A percentile compares a stretch with the other conserved stretches of the same genome.
Evolutionary conservation across 139 green algal genomes (phyloP).

Genomic region (Chlamydomonas sp.): DNA sequence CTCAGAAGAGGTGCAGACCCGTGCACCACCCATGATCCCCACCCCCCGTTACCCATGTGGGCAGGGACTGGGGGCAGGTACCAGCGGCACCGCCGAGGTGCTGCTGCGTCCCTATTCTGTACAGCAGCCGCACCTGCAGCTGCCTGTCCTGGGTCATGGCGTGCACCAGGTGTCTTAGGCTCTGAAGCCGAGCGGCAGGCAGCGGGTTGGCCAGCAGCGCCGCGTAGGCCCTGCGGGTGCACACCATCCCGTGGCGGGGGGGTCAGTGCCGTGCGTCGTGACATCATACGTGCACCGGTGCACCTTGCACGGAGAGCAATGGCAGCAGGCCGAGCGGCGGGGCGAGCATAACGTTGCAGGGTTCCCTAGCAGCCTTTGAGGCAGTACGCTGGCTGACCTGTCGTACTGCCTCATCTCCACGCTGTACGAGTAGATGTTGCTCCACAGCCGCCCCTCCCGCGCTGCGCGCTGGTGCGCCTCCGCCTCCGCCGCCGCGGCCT

Average conservation of each 20-base stretch:
- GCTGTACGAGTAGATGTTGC: constrained; percentile 55
- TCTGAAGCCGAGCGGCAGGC: constrained; percentile 47
- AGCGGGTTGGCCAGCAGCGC: constrained; percentile 61
- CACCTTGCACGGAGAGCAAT: neutral
- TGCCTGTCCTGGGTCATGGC: constrained; percentile 35
- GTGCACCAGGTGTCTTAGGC: constrained; percentile 55
- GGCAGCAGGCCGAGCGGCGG: neutral
- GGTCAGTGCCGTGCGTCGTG: neutral
- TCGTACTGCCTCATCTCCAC: constrained; percentile 43
- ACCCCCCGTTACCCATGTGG: too few species aligned
- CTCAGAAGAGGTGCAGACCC: neutral
- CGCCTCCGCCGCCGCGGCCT: neutral
- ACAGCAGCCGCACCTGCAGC: constrained; percentile 11
- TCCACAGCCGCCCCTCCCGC: constrained; percentile 57
- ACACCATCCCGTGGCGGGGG: neutral
- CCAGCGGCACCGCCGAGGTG: neutral
- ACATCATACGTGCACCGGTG: neutral
- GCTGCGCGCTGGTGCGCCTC: neutral
- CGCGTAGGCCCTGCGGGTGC: constrained; percentile 44
- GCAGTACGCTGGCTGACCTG: neutral
- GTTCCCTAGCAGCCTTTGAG: neutral
- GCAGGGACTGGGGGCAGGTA: neutral
- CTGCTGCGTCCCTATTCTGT: neutral
- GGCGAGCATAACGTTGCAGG: neutral
- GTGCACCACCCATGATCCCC: too few species aligned